A percentile compares a stretch with the other conserved stretches of the same genome.
Evolutionary conservation across 148 eudicot genomes (phyloP).

Genomic region (Amaranthus cruentus): DNA sequence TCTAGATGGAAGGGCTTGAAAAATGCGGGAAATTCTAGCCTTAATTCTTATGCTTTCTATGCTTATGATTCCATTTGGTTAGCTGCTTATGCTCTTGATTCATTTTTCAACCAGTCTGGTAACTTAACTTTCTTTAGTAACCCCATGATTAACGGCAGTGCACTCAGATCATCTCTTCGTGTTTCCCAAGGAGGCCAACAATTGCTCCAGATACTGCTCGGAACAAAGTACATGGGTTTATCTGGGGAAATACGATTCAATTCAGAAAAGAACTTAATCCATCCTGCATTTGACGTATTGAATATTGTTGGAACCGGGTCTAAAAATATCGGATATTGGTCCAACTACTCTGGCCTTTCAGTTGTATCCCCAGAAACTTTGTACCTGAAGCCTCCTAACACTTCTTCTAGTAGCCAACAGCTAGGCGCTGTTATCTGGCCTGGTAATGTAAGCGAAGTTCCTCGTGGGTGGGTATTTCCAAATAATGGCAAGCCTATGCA

Average conservation of each 20-base stretch:
- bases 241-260: conserved; percentile 58
- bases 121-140: conserved; percentile 52
- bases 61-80: conserved; percentile 91
- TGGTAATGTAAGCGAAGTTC: conserved; percentile 53
- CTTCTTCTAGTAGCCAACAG: conserved; percentile 37
- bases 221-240: conserved; percentile 50
- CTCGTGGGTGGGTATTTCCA: conserved; percentile 94
- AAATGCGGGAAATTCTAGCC: conserved; percentile 34
- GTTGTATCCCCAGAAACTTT: conserved; percentile 56
- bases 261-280: conserved; percentile 50
- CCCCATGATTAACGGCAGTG: conserved; percentile 45
- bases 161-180: conserved; percentile 45
- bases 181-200: conserved; percentile 56
- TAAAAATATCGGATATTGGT: conserved; percentile 74
- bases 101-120: conserved; percentile 48
- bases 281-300: conserved; percentile 58
- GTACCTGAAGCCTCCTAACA: conserved; percentile 43
- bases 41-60: conserved; percentile 71
- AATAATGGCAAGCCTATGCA: conserved; percentile 71
- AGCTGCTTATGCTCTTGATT: conserved; percentile 70
- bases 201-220: conserved; percentile 42
- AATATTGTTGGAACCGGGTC: conserved; percentile 71
- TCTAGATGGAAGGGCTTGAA: conserved; percentile 53
- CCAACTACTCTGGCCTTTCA: conserved; percentile 72
- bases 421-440: conserved; percentile 80